Percentiles rank a stretch among this genome's conserved stretches.
Evolutionary conservation across 768 basidiomycete species (phyloP).

Genomic region (Russula virescens): DNA sequence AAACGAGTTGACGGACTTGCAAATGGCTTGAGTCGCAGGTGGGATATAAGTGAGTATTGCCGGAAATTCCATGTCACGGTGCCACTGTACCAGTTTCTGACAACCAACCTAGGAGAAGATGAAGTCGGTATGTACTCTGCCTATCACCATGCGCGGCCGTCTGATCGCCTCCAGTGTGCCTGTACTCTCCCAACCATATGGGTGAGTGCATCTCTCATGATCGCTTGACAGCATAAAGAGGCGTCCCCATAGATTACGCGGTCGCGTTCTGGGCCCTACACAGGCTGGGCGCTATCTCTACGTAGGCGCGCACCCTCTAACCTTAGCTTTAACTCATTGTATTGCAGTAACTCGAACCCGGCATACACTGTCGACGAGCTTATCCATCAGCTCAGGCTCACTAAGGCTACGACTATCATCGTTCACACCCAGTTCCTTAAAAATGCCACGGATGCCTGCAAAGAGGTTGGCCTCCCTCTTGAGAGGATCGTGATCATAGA

Average conservation of each 20-base stretch:
- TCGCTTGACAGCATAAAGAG: background rate
- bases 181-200: conserved; percentile 60
- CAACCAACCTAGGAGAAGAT: conserved; percentile 36
- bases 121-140: conserved; percentile 44
- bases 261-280: conserved; percentile 55
- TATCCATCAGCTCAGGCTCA: conserved; percentile 31
- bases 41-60: conserved; percentile 13
- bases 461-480: conserved; percentile 9
- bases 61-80: background rate
- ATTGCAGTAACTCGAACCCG: conserved; percentile 29
- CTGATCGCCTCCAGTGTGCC: conserved; percentile 39
- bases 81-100: conserved; percentile 2
- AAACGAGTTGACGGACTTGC: conserved; percentile 13
- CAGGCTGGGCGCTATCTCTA: conserved; percentile 50
- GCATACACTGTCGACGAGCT: conserved; percentile 33
- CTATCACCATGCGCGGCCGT: background rate
- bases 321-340: background rate
- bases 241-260: conserved; percentile 42
- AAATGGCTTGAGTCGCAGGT: conserved; percentile 19
- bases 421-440: conserved; percentile 13
- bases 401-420: conserved; percentile 24
- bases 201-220: conserved; percentile 35
- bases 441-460: conserved; percentile 10
- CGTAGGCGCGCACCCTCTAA: conserved; percentile 35
- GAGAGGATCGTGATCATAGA: conserved; percentile 17